Conservation (phyloP, 2,329 filamentous ascomycete species). For the Microcyclospora pomicola region DNA sequence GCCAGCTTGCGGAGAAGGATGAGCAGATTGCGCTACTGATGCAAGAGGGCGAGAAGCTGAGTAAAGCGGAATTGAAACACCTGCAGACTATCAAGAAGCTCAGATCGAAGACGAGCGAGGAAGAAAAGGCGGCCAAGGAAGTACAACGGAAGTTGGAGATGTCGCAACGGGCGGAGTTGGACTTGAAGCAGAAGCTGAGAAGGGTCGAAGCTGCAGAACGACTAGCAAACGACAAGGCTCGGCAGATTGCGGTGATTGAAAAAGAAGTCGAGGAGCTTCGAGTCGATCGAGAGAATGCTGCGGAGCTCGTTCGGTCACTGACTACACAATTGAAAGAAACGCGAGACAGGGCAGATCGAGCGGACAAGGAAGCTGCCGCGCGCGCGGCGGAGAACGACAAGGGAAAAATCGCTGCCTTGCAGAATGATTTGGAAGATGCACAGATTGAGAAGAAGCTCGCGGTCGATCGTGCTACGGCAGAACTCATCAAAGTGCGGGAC, state of each 20-base stretch:
- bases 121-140: conserved; percentile 37
- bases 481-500: conserved; percentile 59
- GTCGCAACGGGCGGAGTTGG: conserved; percentile 49
- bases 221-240: conserved; percentile 41
- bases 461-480: conserved; percentile 53
- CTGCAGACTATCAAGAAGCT: conserved; percentile 73
- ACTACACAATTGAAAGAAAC: conserved; percentile 56
- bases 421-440: conserved; percentile 48
- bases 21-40: conserved; percentile 79
- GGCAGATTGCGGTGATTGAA: conserved; percentile 48
- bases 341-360: conserved; percentile 50
- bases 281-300: conserved; percentile 22
- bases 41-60: conserved; percentile 82
- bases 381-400: conserved; percentile 56
- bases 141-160: conserved; percentile 48
- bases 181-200: conserved; percentile 47
- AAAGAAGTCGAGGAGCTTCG: conserved; percentile 20
- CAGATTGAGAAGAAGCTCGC: conserved; percentile 66
- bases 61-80: conserved; percentile 73
- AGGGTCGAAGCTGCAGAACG: conserved; percentile 46
- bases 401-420: conserved; percentile 39
- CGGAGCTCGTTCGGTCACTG: conserved; percentile 54
- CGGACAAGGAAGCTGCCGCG: conserved; percentile 51
- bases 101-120: conserved; percentile 37
- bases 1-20: conserved; percentile 77